Percentiles rank a stretch among this genome's conserved stretches.
Conservation (phyloP, 1,284 basidiomycete species). For the Grifola frondosa region DNA sequence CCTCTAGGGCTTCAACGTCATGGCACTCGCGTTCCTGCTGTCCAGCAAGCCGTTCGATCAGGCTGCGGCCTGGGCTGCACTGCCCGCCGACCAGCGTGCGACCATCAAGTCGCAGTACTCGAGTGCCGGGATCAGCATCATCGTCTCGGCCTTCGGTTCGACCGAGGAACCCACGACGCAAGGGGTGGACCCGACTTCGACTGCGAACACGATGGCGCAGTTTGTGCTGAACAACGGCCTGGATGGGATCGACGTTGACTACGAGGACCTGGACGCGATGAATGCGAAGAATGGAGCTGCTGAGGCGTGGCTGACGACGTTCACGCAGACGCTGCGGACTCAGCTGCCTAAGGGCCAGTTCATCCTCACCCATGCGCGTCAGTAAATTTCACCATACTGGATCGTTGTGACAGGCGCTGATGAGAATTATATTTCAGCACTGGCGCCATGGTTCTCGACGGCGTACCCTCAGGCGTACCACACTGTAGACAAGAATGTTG, state of each 20-base stretch:
- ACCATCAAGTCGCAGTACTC: slow-evolving; percentile 42
- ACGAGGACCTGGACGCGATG: slow-evolving; percentile 51
- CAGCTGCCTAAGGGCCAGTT: slow-evolving; percentile 35
- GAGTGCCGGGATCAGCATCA: slow-evolving; percentile 45
- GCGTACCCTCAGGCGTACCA: slow-evolving; percentile 51
- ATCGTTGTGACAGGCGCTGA: no score
- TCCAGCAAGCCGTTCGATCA: slow-evolving; percentile 13
- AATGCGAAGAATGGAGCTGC: slow-evolving; percentile 37
- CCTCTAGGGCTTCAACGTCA: slow-evolving; percentile 17
- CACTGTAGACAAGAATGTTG: slow-evolving; percentile 52
- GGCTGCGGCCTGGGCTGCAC: slow-evolving; percentile 10
- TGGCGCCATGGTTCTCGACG: slow-evolving; percentile 59
- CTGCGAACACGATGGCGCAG: slow-evolving; percentile 47
- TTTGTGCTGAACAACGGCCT: slow-evolving; percentile 35
- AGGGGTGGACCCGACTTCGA: slow-evolving; percentile 38
- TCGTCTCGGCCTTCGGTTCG: slow-evolving; percentile 52
- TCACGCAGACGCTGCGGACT: slow-evolving; percentile 39
- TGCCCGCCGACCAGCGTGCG: slow-evolving; percentile 25
- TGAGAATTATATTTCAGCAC: no score
- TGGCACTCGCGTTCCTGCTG: slow-evolving; percentile 17
- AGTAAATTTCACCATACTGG: no score
- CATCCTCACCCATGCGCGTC: slow-evolving; percentile 38
- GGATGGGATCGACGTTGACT: slow-evolving; percentile 60
- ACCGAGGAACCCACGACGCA: slow-evolving; percentile 50
- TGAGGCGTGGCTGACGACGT: slow-evolving; percentile 42